phyloP scores from a whole-genome alignment of 2,329 filamentous ascomycete species.

The Botrytis hyacinthi region DNA sequence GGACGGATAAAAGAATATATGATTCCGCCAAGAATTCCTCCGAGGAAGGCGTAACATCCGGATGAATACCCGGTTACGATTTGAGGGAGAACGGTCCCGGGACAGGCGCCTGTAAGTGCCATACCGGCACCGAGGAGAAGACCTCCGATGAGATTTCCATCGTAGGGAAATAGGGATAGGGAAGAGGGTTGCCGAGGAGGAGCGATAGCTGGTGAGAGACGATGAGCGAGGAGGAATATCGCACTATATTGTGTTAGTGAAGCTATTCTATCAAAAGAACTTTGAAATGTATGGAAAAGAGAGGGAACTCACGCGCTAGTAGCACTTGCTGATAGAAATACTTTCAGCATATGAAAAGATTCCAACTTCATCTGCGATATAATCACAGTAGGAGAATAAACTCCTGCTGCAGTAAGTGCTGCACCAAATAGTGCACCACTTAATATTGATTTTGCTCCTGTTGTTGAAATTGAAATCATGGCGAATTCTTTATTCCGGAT shows the following conservation, averaged over 20 bases:
- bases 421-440: slow-evolving; percentile 59
- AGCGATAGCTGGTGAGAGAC: slow-evolving; percentile 6
- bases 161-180: slow-evolving; percentile 51
- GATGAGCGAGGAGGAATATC: slow-evolving; percentile 43
- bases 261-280: neutral
- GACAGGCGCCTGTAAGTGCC: slow-evolving; percentile 63
- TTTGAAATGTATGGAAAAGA: neutral
- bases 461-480: slow-evolving; percentile 17
- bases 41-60: slow-evolving; percentile 52
- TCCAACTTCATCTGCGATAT: slow-evolving; percentile 57
- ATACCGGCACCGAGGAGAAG: slow-evolving; percentile 62
- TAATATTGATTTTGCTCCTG: slow-evolving; percentile 13
- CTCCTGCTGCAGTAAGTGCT: slow-evolving; percentile 58
- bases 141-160: slow-evolving; percentile 65
- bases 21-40: slow-evolving; percentile 56
- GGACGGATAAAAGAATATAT: slow-evolving; percentile 39
- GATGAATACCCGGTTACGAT: slow-evolving; percentile 52
- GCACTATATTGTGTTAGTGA: neutral
- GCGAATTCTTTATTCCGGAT: neutral
- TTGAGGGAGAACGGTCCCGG: slow-evolving; percentile 63
- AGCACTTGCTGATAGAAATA: slow-evolving; percentile 61
- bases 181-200: slow-evolving; percentile 18
- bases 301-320: slow-evolving; percentile 54
- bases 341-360: slow-evolving; percentile 65
- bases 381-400: slow-evolving; percentile 59